Base-by-base conservation (phyloP, 345 rosid genomes). In the Cochlearia excelsa region DNA sequence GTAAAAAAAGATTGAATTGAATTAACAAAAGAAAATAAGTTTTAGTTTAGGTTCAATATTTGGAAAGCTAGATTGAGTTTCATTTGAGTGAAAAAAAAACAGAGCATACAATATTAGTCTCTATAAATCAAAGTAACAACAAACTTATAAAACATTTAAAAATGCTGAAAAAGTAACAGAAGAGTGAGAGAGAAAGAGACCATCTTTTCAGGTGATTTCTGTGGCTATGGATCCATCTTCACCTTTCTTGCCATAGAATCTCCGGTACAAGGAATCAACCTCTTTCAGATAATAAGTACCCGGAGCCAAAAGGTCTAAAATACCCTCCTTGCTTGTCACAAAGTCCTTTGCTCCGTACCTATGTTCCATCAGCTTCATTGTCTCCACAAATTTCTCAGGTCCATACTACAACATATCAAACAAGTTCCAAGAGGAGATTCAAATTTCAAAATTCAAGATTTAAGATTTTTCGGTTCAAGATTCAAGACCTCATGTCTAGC, bases 311-410 rank as follows among this genome's bases (percentile, higher is more conserved):
- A 84, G 85, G 76, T 88, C 84, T 40, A 72, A 16, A 23, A 71
- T 58, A 57, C 76, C 75, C 58, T 90, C 99, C 63, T 94, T 83
- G 84, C 78, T 90, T 2, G 99, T 94, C 76, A 82, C 82, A n/a
- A 84, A 90, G 83, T 83, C 97, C 65, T 87, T 94, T 46, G 82
- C 93, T n/a, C 99, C 99, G 6, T 94, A 94, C 65, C 99, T 81
- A 47, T 87, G 95, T 84, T 94, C 99, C 95, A 84, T 90, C 48
- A 94, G 81, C 78, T 90, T 79, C 95, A 94, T 50, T 3, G 81
- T 84, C 65, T 84, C 95, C 30, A 85, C 86, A 63, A 94, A 94
- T 48, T 87, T 87, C 81, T 80, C 96, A 0, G 97, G 95, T 31
- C 73, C 10, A 68, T 82, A 71, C 99, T 94, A 84, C 77, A 51